Conservation (phyloP, 805 yeast genomes). For the Kluyveromyces starmeri region DNA sequence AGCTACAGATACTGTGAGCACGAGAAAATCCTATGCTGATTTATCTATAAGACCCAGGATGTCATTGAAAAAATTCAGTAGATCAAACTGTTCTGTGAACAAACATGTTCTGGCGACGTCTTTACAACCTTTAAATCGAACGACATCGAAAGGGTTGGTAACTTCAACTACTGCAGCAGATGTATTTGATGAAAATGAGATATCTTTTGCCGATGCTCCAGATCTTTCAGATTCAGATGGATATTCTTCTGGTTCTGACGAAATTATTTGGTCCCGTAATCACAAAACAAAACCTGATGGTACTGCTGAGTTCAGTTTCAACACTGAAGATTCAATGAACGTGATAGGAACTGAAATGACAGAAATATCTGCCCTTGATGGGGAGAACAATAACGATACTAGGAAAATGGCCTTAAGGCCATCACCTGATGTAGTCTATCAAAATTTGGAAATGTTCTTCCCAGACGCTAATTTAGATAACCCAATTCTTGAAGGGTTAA, state of each 20-base stretch:
- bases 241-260: conserved; percentile 22
- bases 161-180: conserved; percentile 35
- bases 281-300: not conserved
- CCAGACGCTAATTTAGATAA: conserved; percentile 89
- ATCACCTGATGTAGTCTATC: conserved; percentile 87
- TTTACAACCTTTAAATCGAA: conserved; percentile 22
- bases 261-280: conserved; percentile 20
- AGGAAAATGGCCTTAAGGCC: conserved; percentile 75
- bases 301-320: conserved; percentile 1
- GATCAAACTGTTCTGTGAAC: conserved; percentile 19
- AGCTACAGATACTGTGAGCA: conserved; percentile 12
- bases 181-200: conserved; percentile 60
- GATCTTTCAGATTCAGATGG: conserved; percentile 44
- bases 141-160: conserved; percentile 27
- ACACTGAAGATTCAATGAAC: not conserved
- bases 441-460: conserved; percentile 83
- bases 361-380: not conserved
- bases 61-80: conserved; percentile 12
- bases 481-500: conserved; percentile 70
- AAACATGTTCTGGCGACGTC: conserved; percentile 17
- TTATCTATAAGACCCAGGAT: conserved; percentile 11
- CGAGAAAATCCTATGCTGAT: conserved; percentile 9
- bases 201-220: conserved; percentile 73
- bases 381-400: not conserved
- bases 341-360: not conserved